Conservation (phyloP, 176 grass and related monocot genomes). For the Carex myosuroides region DNA sequence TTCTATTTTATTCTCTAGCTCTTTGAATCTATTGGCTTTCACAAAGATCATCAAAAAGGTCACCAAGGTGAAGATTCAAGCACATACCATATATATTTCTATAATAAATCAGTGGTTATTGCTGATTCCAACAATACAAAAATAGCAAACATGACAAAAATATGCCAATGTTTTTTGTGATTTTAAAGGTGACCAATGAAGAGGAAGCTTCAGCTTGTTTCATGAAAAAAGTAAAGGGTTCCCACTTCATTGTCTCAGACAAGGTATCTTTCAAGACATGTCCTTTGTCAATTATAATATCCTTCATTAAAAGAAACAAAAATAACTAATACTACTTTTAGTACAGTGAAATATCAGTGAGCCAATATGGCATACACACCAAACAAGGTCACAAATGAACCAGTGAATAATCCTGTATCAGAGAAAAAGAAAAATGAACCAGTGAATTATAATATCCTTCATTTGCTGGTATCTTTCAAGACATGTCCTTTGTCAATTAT, state of each 20-base stretch:
- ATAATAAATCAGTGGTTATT: neutral
- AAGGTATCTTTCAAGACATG: slow-evolving; percentile 47
- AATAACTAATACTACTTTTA: neutral
- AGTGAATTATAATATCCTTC: no score
- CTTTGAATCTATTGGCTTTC: slow-evolving; percentile 82
- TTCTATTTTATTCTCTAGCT: slow-evolving; percentile 28
- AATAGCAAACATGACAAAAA: neutral
- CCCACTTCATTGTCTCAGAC: slow-evolving; percentile 79
- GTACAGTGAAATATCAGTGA: neutral
- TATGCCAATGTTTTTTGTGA: neutral
- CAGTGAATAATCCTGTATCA: no score
- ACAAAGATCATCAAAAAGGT: slow-evolving; percentile 96
- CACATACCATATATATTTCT: neutral
- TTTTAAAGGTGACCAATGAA: slow-evolving; percentile 62
- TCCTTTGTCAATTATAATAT: neutral
- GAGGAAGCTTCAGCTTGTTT: slow-evolving; percentile 40
- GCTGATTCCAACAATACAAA: neutral
- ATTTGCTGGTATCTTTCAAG: neutral
- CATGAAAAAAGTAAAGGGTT: slow-evolving; percentile 62
- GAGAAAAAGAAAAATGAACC: no score
- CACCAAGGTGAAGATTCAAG: slow-evolving; percentile 64
- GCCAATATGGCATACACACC: no score
- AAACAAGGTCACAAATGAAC: no score
- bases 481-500: neutral
- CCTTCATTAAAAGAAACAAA: neutral